Conservation (phyloP, 2,329 filamentous ascomycete genomes). For the Penicillium sp. region DNA sequence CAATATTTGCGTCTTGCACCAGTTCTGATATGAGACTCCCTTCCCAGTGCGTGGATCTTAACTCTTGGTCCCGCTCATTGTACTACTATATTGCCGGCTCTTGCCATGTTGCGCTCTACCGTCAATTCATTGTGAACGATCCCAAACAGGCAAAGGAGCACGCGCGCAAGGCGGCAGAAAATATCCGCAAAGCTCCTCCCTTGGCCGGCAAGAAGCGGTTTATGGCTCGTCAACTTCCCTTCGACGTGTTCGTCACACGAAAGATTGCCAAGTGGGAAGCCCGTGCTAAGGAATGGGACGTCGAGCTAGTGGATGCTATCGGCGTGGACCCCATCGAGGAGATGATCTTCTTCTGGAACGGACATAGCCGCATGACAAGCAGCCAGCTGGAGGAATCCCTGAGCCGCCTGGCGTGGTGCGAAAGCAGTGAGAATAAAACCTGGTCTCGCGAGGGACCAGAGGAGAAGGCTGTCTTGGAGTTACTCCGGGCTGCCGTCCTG, state of each 20-base stretch:
- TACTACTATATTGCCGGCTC: constrained; percentile 88
- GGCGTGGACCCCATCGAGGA: constrained; percentile 83
- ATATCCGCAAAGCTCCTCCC: constrained; percentile 73
- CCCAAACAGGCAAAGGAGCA: constrained; percentile 58
- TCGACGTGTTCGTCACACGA: constrained; percentile 82
- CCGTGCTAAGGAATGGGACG: constrained; percentile 68
- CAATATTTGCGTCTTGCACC: too few relatives aligned
- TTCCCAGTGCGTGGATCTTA: constrained; percentile 71
- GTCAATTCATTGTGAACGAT: constrained; percentile 49
- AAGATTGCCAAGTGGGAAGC: constrained; percentile 90
- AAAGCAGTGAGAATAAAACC: constrained; percentile 62
- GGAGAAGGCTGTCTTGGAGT: constrained; percentile 67
- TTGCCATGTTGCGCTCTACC: constrained; percentile 81
- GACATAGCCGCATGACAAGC: constrained; percentile 77
- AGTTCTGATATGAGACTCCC: not conserved
- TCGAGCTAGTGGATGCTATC: constrained; percentile 78
- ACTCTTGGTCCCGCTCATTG: constrained; percentile 87
- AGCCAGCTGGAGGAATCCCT: constrained; percentile 69
- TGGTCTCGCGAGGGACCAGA: constrained; percentile 62
- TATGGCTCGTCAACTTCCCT: constrained; percentile 86
- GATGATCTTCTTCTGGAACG: constrained; percentile 95
- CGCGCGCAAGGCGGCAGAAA: constrained; percentile 70
- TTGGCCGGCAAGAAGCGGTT: constrained; percentile 85
- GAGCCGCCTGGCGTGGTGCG: constrained; percentile 69
- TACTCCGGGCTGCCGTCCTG: constrained; percentile 71